Base-by-base conservation (phyloP, 768 basidiomycete genomes). In the Trametes elegans region DNA sequence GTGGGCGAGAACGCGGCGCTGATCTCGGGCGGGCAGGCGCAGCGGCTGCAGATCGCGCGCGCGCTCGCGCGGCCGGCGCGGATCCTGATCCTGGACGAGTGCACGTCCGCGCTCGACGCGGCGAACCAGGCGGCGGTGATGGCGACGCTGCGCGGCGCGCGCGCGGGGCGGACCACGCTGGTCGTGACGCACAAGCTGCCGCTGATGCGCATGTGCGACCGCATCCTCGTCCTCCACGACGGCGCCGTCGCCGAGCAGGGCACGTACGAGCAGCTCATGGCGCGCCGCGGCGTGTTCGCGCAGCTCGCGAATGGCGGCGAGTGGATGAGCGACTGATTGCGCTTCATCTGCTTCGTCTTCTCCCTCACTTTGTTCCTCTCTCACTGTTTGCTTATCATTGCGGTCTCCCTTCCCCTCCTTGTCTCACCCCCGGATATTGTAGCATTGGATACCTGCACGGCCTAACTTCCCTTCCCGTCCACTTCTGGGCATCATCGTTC, bases 11-110 rank as follows among this genome's bases (percentile, higher is more conserved):
- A 95, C 69, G 96, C 92, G 0, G 74, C 80, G n/a, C 78, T 93
- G 38, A 82, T 98, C 53, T 95, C 93, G 0, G 96, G 96, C 18
- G 96, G 96, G 0, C 96, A 98, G 66, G 93, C 92, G 1, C 96
- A 98, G 72, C 82, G 96, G 7, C 74, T 98, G 16, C 88, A 90
- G 67, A 93, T 98, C 62, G 95, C 95, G 0, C 81, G 95, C 6
- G 93, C 95, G 0, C 79, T 98, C n/a, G 88, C 85, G 1, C 78
- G 90, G 29, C 79, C 82, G 0, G 75, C 85, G 0, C 80, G 77
- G 40, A 80, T 98, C 13, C 75, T 97, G 41, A 84, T 98, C 31
- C 74, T 98, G 49, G 96, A 98, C 68, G 96, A 98, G 67, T 97
- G 94, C 67, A 98, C 96, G n/a, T 87, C 84, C 38, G 92, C 95